phyloP scores from a whole-genome alignment of 2,329 filamentous ascomycete species.

The Dendrostoma leiphaemia region DNA sequence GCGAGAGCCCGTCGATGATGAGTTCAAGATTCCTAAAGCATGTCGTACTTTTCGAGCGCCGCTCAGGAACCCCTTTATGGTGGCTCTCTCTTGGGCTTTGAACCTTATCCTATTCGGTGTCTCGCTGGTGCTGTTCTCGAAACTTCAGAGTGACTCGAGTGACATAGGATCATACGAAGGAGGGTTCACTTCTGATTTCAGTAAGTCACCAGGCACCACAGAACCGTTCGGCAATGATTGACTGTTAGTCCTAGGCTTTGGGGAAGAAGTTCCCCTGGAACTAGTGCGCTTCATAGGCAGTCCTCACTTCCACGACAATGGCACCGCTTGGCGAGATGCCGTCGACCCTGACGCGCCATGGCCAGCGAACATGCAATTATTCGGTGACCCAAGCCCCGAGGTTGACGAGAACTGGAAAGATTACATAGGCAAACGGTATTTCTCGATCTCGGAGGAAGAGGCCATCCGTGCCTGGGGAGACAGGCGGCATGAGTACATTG shows the following conservation, averaged over 20 bases:
- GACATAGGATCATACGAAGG: not conserved
- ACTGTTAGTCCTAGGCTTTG: not conserved
- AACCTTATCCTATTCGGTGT: not conserved
- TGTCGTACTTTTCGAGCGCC: not conserved
- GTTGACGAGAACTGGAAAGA: constrained; percentile 4
- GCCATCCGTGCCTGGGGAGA: constrained; percentile 7
- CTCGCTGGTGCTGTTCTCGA: not conserved
- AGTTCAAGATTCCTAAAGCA: not conserved
- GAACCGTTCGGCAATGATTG: not conserved
- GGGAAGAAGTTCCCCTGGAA: not conserved
- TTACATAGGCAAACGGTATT: constrained; percentile 9
- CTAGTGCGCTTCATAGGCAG: constrained; percentile 3
- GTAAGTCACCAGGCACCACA: not conserved
- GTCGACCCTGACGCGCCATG: not conserved
- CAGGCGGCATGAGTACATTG: constrained; percentile 7
- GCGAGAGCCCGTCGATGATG: not conserved
- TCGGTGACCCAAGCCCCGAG: not conserved
- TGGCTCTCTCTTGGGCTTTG: not conserved
- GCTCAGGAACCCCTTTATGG: not conserved
- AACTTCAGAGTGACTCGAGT: not conserved
- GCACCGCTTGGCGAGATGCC: not conserved
- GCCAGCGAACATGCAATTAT: constrained; percentile 1
- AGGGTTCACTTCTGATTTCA: not conserved
- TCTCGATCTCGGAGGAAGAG: constrained; percentile 6
- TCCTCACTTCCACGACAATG: constrained; percentile 6